Percentiles rank a stretch among this genome's conserved stretches.
Evolutionary conservation across 176 grass and related monocot genomes (phyloP).

Genomic region (Carex parvula): DNA sequence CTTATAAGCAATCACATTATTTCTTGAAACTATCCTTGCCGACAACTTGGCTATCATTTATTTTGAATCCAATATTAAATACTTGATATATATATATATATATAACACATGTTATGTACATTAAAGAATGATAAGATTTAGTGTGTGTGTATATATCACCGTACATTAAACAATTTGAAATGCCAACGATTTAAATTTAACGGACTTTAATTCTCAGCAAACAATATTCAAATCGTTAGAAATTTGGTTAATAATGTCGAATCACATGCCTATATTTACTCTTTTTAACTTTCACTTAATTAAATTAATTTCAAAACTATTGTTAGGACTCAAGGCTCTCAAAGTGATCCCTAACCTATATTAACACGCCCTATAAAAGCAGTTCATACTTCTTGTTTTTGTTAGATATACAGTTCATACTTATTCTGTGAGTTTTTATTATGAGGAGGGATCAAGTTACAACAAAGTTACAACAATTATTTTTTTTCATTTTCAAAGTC

Average conservation of each 20-base stretch:
- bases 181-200: too few species aligned
- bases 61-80: background rate
- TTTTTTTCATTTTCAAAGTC: too few species aligned
- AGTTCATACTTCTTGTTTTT: background rate
- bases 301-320: too few species aligned
- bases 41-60: background rate
- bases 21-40: background rate
- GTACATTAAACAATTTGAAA: background rate
- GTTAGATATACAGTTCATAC: background rate
- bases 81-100: background rate
- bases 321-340: background rate
- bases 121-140: background rate
- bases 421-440: background rate
- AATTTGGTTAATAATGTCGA: too few species aligned
- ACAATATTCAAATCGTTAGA: too few species aligned
- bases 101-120: background rate
- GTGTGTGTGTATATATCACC: background rate
- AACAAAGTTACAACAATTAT: too few species aligned
- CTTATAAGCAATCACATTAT: constrained; percentile 14
- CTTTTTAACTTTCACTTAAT: too few species aligned
- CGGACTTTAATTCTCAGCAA: too few species aligned
- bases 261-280: too few species aligned
- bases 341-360: background rate
- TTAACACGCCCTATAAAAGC: background rate
- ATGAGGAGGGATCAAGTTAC: too few species aligned